These are phyloP conservation scores for Pythium graminicola DNA, from an alignment of 352 stramenopile genomes.

Conservation along the genomic window DNA sequence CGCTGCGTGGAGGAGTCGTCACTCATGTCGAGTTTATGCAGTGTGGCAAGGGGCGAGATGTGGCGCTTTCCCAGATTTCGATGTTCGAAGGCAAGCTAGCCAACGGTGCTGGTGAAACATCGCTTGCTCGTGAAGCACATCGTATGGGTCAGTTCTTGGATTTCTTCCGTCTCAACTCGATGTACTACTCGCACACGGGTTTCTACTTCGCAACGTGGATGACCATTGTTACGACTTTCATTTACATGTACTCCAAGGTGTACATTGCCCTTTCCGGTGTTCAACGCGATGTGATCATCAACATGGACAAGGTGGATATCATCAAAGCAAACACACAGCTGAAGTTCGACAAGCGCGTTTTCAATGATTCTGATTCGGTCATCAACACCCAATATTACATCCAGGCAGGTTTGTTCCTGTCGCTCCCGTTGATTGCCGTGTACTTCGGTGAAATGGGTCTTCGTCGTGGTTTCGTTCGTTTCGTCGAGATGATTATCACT, in stretches of 20 bases:
- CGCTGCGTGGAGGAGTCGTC: constrained; percentile 68
- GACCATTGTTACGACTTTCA: constrained; percentile 82
- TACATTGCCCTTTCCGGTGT: constrained; percentile 76
- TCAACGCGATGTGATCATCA: constrained; percentile 68
- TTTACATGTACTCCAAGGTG: constrained; percentile 81
- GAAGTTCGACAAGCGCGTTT: constrained; percentile 61
- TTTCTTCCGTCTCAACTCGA: constrained; percentile 84
- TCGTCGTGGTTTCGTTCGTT: constrained; percentile 32
- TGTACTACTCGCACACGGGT: constrained; percentile 85
- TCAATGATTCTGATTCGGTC: constrained; percentile 56
- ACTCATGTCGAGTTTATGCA: constrained; percentile 87
- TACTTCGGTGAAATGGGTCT: constrained; percentile 78
- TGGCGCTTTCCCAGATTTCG: constrained; percentile 85
- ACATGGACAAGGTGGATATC: constrained; percentile 72
- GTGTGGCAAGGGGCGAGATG: constrained; percentile 82
- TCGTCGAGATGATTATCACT: constrained; percentile 70
- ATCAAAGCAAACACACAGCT: constrained; percentile 58
- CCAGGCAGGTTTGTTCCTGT: constrained; percentile 83
- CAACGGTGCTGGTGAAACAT: constrained; percentile 78
- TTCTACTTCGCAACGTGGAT: constrained; percentile 88
- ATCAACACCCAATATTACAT: constrained; percentile 86
- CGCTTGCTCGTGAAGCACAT: constrained; percentile 73
- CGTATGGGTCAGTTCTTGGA: constrained; percentile 70
- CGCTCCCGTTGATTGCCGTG: constrained; percentile 69
- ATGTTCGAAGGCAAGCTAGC: constrained; percentile 85